A percentile compares a stretch with the other conserved stretches of the same genome.
Conservation (phyloP, 306 rosid genomes). For the Ceratonia siliqua region DNA sequence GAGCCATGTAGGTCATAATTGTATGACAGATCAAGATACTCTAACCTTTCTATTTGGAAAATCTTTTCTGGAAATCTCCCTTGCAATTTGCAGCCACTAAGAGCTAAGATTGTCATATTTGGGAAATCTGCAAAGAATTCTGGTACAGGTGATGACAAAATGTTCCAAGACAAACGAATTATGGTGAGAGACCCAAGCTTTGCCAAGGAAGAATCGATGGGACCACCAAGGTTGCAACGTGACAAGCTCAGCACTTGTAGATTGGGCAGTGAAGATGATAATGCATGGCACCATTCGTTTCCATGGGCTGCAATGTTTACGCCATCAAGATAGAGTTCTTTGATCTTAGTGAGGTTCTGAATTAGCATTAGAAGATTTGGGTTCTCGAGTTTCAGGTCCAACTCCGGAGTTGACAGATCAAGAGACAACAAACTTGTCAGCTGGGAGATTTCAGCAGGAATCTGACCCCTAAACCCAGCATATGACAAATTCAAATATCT, state of each 20-base stretch:
- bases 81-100: not conserved
- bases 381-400: not conserved
- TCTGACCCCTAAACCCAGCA: slow-evolving; percentile 19
- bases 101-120: slow-evolving; percentile 9
- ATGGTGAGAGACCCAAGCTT: slow-evolving; percentile 7
- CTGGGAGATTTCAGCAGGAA: slow-evolving; percentile 22
- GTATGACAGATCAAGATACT: not conserved
- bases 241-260: slow-evolving; percentile 28
- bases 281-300: slow-evolving; percentile 38
- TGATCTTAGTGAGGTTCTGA: slow-evolving; percentile 26
- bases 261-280: slow-evolving; percentile 20
- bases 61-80: slow-evolving; percentile 28
- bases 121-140: slow-evolving; percentile 2
- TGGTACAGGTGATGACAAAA: slow-evolving; percentile 13
- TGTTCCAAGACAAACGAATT: not conserved
- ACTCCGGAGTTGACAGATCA: not conserved
- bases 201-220: slow-evolving; percentile 8
- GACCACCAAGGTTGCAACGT: slow-evolving; percentile 8
- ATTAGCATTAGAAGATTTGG: slow-evolving; percentile 10
- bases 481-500: slow-evolving; percentile 9
- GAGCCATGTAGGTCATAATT: slow-evolving; percentile 7
- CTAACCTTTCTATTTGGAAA: not conserved
- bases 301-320: slow-evolving; percentile 32
- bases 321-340: slow-evolving; percentile 42
- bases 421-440: slow-evolving; percentile 25